phyloP scores from a whole-genome alignment of 78 protist genomes.

The Dictyostelium citrinum region DNA sequence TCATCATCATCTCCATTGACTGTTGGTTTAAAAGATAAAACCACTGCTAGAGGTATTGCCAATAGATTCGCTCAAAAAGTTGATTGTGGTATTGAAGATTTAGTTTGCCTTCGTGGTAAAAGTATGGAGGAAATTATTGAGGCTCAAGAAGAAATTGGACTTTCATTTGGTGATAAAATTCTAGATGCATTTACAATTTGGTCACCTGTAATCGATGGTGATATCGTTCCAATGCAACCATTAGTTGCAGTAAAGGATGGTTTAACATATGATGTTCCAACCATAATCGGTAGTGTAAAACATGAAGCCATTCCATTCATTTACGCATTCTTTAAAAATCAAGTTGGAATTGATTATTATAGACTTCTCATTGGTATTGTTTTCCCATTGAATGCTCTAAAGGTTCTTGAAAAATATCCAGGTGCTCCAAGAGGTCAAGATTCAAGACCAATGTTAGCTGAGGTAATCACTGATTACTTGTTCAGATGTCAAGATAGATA shows the following conservation, averaged over 20 bases:
- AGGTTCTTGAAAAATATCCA: neutral
- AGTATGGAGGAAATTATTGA: neutral
- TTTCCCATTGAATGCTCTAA: neutral
- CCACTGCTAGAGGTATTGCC: neutral
- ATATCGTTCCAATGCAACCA: neutral
- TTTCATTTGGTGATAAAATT: neutral
- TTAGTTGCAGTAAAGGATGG: neutral
- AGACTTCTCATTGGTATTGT: neutral
- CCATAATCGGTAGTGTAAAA: constrained; percentile 14
- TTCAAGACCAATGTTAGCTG: neutral
- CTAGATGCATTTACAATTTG: neutral
- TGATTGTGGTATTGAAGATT: neutral
- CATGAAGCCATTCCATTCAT: constrained; percentile 39
- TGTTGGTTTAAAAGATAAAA: constrained; percentile 3
- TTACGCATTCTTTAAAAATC: neutral
- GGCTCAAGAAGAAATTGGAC: neutral
- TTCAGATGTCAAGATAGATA: constrained; percentile 29
- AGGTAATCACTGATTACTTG: constrained; percentile 4
- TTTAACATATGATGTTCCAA: constrained; percentile 17
- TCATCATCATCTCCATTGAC: neutral
- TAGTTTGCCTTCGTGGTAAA: neutral
- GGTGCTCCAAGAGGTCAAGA: neutral
- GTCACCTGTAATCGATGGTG: neutral
- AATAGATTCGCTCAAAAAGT: neutral
- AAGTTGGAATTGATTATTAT: neutral